Evolutionary conservation across 208 protist species (phyloP).

Genomic region (Wallacemonas sp.): DNA sequence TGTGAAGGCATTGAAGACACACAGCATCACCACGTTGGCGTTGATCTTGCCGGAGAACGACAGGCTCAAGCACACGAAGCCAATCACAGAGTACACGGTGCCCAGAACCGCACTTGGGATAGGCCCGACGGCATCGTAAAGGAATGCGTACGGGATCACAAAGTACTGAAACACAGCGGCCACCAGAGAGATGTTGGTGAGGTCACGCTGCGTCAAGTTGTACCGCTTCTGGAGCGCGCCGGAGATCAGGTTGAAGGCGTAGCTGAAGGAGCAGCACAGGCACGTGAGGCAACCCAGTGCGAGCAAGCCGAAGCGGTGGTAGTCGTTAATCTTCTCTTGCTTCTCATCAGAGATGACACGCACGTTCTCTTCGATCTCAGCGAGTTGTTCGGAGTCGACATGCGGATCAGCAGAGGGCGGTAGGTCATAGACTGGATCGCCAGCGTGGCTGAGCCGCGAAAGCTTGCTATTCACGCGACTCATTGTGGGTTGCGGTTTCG

Average conservation of each 20-base stretch:
- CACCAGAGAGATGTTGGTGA: slow-evolving; percentile 52
- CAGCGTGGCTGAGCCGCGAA: background rate
- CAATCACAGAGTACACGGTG: slow-evolving; percentile 30
- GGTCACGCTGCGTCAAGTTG: slow-evolving; percentile 41
- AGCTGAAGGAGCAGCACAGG: slow-evolving; percentile 21
- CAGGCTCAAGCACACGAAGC: slow-evolving; percentile 21
- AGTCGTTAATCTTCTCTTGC: slow-evolving; percentile 20
- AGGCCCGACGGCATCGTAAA: slow-evolving; percentile 54
- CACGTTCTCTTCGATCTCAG: slow-evolving; percentile 14
- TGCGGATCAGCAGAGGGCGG: background rate
- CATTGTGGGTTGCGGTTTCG: too few species aligned
- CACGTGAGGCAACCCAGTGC: slow-evolving; percentile 15
- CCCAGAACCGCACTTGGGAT: slow-evolving; percentile 31
- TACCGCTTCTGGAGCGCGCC: slow-evolving; percentile 23
- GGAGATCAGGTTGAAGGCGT: slow-evolving; percentile 26
- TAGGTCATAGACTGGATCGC: background rate
- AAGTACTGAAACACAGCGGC: slow-evolving; percentile 35
- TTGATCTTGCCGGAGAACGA: slow-evolving; percentile 26
- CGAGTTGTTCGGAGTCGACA: background rate
- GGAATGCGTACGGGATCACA: slow-evolving; percentile 42
- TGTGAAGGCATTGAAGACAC: slow-evolving; percentile 26
- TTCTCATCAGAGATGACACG: background rate
- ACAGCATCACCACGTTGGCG: slow-evolving; percentile 16
- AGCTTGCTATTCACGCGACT: background rate
- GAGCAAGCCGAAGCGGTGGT: slow-evolving; percentile 17